Percentiles rank a stretch among this genome's conserved stretches.
These are phyloP conservation scores for Deinandra increscens DNA, from an alignment of 129 eudicot species.

Conservation along the genomic window DNA sequence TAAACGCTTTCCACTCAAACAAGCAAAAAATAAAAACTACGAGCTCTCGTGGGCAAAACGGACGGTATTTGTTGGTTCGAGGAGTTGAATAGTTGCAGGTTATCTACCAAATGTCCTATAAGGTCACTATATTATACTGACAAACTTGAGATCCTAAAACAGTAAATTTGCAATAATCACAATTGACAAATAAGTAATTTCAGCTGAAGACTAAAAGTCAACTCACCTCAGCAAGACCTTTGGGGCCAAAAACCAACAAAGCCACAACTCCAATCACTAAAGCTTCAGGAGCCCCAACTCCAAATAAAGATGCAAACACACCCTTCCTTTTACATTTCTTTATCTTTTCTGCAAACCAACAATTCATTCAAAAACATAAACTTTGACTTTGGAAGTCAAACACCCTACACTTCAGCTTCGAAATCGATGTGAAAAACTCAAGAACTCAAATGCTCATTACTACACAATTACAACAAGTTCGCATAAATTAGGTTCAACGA, in stretches of 20 bases:
- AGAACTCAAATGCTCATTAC: too few relatives aligned
- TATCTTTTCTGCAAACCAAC: conserved; percentile 50
- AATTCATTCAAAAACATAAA: conserved; percentile 5
- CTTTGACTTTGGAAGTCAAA: background rate
- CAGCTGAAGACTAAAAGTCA: background rate
- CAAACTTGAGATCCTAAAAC: background rate
- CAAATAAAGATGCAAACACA: conserved; percentile 87
- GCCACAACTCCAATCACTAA: conserved; percentile 97
- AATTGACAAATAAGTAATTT: background rate
- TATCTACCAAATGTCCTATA: background rate
- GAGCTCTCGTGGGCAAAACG: too few relatives aligned
- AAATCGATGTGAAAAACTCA: background rate
- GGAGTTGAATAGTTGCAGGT: background rate
- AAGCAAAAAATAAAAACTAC: too few relatives aligned
- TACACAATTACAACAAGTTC: too few relatives aligned
- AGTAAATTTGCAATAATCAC: background rate
- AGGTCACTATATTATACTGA: background rate
- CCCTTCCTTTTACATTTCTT: conserved; percentile 43
- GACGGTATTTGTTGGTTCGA: too few relatives aligned
- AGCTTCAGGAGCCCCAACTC: conserved; percentile 99
- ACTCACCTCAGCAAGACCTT: conserved; percentile 97
- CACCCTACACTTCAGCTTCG: background rate
- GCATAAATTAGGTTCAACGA: background rate
- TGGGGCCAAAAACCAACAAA: conserved; percentile 99
- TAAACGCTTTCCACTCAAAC: too few relatives aligned